Conservation (phyloP, 306 rosid species). For the Sicyos baderoa region DNA sequence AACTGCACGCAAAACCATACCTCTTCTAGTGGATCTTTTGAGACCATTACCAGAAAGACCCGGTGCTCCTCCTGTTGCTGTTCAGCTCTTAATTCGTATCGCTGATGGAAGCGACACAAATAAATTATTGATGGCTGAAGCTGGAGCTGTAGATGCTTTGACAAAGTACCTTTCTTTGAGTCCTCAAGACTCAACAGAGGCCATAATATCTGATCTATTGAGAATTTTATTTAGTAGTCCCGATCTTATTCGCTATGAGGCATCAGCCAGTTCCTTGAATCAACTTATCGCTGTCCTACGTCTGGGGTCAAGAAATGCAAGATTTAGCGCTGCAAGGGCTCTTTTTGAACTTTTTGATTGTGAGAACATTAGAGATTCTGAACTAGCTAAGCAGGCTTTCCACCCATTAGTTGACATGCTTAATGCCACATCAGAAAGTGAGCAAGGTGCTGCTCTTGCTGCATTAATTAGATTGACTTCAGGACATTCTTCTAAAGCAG, state of each 20-base stretch:
- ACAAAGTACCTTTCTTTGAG: conserved; percentile 91
- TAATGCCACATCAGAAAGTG: conserved; percentile 63
- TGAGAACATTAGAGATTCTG: conserved; percentile 60
- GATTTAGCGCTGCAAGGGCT: conserved; percentile 87
- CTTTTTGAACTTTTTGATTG: conserved; percentile 70
- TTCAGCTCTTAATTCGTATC: conserved; percentile 69
- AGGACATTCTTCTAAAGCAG: conserved; percentile 54
- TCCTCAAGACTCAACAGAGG: conserved; percentile 93
- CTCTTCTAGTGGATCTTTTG: conserved; percentile 88
- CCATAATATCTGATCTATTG: conserved; percentile 66
- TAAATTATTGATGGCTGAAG: conserved; percentile 81
- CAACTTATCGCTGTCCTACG: conserved; percentile 93
- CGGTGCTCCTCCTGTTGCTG: conserved; percentile 84
- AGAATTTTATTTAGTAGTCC: conserved; percentile 76
- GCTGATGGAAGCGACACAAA: conserved; percentile 54
- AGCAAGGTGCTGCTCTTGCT: conserved; percentile 82
- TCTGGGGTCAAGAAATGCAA: conserved; percentile 90
- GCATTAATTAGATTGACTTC: conserved; percentile 70
- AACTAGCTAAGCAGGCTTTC: conserved; percentile 70
- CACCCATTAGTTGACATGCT: conserved; percentile 93
- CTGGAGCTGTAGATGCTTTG: conserved; percentile 91
- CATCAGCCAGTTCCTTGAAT: conserved; percentile 69
- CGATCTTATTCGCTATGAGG: conserved; percentile 74
- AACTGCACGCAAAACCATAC: conserved; percentile 75
- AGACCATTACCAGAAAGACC: conserved; percentile 95